A percentile compares a stretch with the other conserved stretches of the same genome.
These are phyloP conservation scores for Tillandsia fasciculata DNA, from an alignment of 176 grass and related monocot species.

Conservation along the genomic window DNA sequence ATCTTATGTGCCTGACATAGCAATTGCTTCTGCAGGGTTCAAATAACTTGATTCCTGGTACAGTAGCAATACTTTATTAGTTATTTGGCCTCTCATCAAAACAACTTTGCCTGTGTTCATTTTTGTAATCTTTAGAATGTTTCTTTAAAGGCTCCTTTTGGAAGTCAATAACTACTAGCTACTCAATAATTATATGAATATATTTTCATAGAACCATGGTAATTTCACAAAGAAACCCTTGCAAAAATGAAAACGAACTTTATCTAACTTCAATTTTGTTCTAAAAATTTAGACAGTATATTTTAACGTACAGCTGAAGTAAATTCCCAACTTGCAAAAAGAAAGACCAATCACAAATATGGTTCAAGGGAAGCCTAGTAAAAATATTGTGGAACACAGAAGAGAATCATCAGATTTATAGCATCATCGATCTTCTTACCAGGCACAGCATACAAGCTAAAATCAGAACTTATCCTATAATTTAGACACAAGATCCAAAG, in stretches of 20 bases:
- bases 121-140: neutral
- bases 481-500: too few relatives aligned
- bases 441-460: neutral
- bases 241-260: neutral
- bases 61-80: neutral
- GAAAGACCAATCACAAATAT: too few relatives aligned
- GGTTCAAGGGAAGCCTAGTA: neutral
- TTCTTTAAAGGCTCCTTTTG: neutral
- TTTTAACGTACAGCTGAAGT: too few relatives aligned
- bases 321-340: too few relatives aligned
- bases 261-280: too few relatives aligned
- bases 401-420: neutral
- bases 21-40: neutral
- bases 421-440: neutral
- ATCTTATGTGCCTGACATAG: neutral
- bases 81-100: neutral
- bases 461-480: neutral
- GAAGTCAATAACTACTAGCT: neutral
- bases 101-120: neutral
- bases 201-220: too few relatives aligned
- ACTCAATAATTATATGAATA: neutral
- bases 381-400: conserved; percentile 3
- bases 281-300: too few relatives aligned
- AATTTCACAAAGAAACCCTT: neutral
- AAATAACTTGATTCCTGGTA: neutral